Conservation (phyloP, 345 rosid species). For the Carallia brachiata region DNA sequence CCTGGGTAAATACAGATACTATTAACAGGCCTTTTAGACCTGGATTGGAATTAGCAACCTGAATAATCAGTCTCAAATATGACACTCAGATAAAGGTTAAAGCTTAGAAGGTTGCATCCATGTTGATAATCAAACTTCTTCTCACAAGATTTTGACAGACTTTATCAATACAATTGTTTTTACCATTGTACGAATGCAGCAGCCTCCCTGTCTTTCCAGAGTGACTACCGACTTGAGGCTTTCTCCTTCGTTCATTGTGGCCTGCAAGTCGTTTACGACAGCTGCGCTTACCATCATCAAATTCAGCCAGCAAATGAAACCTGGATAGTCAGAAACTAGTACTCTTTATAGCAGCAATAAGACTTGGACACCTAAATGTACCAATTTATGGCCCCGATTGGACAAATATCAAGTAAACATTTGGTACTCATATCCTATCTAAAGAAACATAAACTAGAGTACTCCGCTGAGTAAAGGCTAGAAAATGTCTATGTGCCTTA, state of each 20-base stretch:
- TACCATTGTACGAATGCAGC: conserved; percentile 53
- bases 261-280: conserved; percentile 49
- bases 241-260: conserved; percentile 44
- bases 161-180: background rate
- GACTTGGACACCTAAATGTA: background rate
- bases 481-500: background rate
- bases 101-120: background rate
- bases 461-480: background rate
- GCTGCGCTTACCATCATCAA: conserved; percentile 49
- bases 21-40: background rate
- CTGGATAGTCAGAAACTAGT: conserved; percentile 20
- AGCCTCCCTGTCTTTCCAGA: conserved; percentile 47
- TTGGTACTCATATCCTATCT: background rate
- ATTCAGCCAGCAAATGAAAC: conserved; percentile 45
- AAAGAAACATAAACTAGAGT: background rate
- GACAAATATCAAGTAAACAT: background rate
- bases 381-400: background rate
- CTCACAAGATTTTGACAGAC: background rate
- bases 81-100: background rate
- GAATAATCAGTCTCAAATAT: background rate
- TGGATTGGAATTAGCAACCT: background rate
- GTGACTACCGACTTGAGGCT: conserved; percentile 28
- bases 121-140: background rate
- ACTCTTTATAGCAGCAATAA: conserved; percentile 1
- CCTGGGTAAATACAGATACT: background rate